A percentile compares a stretch with the other conserved stretches of the same genome.
Conservation (phyloP, 2,329 filamentous ascomycete genomes). For the Leptographium galeiforme region DNA sequence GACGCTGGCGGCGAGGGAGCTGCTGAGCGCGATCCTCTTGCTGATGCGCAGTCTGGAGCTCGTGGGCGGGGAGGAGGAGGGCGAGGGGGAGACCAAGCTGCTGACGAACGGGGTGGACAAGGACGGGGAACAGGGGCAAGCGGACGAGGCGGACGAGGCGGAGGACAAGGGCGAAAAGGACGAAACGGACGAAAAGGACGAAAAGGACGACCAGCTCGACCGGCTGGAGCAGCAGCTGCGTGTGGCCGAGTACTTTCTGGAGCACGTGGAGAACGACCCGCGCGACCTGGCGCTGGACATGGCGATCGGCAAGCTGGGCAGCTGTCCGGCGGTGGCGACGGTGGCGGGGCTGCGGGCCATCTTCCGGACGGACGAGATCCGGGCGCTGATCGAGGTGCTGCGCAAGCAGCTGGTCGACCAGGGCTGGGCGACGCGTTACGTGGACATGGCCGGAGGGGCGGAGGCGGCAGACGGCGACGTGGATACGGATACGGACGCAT, state of each 20-base stretch:
- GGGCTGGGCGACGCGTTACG: constrained; percentile 61
- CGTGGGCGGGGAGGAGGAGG: constrained; percentile 28
- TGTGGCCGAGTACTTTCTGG: constrained; percentile 53
- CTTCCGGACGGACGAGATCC: constrained; percentile 53
- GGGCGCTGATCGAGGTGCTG: constrained; percentile 59
- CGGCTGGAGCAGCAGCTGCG: constrained; percentile 52
- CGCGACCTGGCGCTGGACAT: constrained; percentile 52
- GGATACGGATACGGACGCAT: constrained; percentile 5
- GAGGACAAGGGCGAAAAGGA: constrained; percentile 3
- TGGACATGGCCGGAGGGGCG: constrained; percentile 39
- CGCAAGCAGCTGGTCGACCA: constrained; percentile 61
- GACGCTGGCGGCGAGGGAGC: constrained; percentile 50
- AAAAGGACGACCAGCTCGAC: constrained; percentile 34
- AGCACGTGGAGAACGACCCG: constrained; percentile 43
- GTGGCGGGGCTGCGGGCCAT: constrained; percentile 49
- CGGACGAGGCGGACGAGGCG: constrained; percentile 14
- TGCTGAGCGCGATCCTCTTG: constrained; percentile 50
- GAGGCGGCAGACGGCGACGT: constrained; percentile 21
- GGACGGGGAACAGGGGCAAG: constrained; percentile 2
- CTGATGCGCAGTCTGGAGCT: constrained; percentile 58
- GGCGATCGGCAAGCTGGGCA: constrained; percentile 56
- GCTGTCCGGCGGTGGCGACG: constrained; percentile 46
- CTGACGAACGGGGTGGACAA: constrained; percentile 19
- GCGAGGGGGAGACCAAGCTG: constrained; percentile 16
- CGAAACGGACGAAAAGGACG: constrained; percentile 11